phyloP scores from a whole-genome alignment of 1,284 basidiomycete species.

The Cryptococcus depauperatus region DNA sequence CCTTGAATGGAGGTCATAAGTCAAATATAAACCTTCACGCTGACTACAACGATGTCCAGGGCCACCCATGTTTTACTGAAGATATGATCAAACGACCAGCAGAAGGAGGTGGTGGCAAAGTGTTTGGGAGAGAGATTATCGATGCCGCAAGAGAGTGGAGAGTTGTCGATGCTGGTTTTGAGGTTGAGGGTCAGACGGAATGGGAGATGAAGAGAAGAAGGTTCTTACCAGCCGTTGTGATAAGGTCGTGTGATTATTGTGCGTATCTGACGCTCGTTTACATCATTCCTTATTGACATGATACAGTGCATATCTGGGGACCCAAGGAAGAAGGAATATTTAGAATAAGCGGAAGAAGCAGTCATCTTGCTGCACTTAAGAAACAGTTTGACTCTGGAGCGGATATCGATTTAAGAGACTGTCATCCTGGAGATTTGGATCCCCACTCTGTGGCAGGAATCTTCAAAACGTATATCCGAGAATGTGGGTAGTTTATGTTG shows the following conservation, averaged over 20 bases:
- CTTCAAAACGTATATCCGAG: conserved; percentile 49
- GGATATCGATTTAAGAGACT: conserved; percentile 69
- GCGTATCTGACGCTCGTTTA: conserved; percentile 11
- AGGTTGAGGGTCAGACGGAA: conserved; percentile 9
- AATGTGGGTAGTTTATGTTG: conserved; percentile 38
- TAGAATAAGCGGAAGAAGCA: conserved; percentile 44
- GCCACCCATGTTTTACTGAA: conserved; percentile 20
- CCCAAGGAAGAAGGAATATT: conserved; percentile 47
- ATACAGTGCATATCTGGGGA: conserved; percentile 40
- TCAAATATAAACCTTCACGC: conserved; percentile 5
- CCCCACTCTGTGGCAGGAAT: conserved; percentile 81
- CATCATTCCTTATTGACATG: conserved; percentile 7
- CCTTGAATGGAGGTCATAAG: conserved; percentile 11
- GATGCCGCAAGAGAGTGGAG: conserved; percentile 31
- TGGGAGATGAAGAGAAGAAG: conserved; percentile 25
- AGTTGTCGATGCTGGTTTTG: conserved; percentile 14
- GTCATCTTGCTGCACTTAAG: conserved; percentile 63
- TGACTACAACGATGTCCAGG: conserved; percentile 6
- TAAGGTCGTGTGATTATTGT: conserved; percentile 43
- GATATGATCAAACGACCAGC: conserved; percentile 23
- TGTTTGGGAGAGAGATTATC: conserved; percentile 35
- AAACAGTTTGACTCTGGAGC: conserved; percentile 78
- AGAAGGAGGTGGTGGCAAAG: conserved; percentile 17
- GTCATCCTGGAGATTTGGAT: conserved; percentile 72
- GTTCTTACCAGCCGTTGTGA: conserved; percentile 41